A percentile compares a stretch with the other conserved stretches of the same genome.
These are phyloP conservation scores for Ettlia oleoabundans DNA, from an alignment of 139 green algal genomes.

Conservation along the genomic window DNA sequence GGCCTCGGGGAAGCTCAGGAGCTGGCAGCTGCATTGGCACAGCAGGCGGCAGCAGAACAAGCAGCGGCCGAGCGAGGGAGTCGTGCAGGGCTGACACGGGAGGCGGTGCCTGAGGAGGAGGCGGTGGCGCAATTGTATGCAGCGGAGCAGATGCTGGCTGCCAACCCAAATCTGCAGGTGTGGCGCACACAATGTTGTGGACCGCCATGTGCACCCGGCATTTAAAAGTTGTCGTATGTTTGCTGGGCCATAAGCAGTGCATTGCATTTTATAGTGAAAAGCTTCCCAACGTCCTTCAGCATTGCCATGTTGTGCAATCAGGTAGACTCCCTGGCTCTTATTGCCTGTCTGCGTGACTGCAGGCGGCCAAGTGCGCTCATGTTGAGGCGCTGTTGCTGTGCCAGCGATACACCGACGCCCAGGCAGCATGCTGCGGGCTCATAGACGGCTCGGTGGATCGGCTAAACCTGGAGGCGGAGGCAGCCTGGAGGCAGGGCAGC, in stretches of 20 bases:
- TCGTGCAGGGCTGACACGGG: constrained; percentile 31
- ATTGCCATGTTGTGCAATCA: too few species aligned
- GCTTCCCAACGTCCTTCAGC: too few species aligned
- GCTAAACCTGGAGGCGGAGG: constrained; percentile 49
- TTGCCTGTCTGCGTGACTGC: too few species aligned
- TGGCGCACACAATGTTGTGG: too few species aligned
- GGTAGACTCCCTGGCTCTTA: too few species aligned
- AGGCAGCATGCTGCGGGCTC: constrained; percentile 13
- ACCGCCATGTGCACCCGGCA: too few species aligned
- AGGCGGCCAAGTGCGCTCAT: constrained; percentile 29
- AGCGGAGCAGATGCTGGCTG: constrained; percentile 35
- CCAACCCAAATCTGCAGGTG: too few species aligned
- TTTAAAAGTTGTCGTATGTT: too few species aligned
- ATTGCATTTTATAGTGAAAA: too few species aligned
- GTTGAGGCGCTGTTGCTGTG: constrained; percentile 55
- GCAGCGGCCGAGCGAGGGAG: constrained; percentile 5
- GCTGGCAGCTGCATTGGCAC: neutral
- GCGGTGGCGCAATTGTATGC: constrained; percentile 44
- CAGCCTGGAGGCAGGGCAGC: constrained; percentile 39
- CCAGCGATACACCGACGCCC: constrained; percentile 47
- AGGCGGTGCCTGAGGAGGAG: constrained; percentile 22
- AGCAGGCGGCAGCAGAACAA: constrained; percentile 9
- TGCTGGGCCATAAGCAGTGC: too few species aligned
- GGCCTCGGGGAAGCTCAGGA: constrained; percentile 20
- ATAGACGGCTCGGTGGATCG: constrained; percentile 31